Evolutionary conservation across 176 grass and related monocot species (phyloP).

Genomic region (Musa schizocarpa): DNA sequence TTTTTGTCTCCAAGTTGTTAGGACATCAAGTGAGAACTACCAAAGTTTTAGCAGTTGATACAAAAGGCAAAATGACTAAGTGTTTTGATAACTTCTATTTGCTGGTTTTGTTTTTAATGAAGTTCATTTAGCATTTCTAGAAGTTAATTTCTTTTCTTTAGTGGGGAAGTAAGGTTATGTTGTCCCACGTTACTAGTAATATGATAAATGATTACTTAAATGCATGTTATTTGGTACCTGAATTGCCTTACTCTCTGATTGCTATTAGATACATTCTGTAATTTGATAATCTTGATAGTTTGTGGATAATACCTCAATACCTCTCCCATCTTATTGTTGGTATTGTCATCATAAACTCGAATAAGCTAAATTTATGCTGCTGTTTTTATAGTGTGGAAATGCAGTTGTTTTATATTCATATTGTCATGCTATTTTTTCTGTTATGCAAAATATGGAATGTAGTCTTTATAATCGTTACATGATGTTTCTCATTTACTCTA

Average conservation of each 20-base stretch:
- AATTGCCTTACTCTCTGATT: neutral
- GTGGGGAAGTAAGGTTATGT: neutral
- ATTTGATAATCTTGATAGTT: neutral
- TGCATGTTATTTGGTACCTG: neutral
- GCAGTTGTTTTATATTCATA: neutral
- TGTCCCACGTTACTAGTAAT: neutral
- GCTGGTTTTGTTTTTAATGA: neutral
- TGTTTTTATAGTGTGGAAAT: neutral
- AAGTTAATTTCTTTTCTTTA: neutral
- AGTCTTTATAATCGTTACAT: neutral
- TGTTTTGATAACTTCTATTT: too few relatives aligned
- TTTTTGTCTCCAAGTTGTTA: neutral
- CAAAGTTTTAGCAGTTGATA: neutral
- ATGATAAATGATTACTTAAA: neutral
- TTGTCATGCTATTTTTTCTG: neutral
- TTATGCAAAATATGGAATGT: neutral
- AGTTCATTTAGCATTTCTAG: neutral
- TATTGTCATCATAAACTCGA: neutral
- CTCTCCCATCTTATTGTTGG: neutral
- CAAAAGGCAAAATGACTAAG: neutral
- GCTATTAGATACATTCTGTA: neutral
- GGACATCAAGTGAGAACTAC: neutral
- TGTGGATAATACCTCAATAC: neutral
- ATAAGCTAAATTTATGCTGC: neutral
- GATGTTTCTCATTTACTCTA: neutral